Conservation (phyloP, 2,329 filamentous ascomycete genomes). For the Ophiocordyceps camponoti-saundersi region DNA sequence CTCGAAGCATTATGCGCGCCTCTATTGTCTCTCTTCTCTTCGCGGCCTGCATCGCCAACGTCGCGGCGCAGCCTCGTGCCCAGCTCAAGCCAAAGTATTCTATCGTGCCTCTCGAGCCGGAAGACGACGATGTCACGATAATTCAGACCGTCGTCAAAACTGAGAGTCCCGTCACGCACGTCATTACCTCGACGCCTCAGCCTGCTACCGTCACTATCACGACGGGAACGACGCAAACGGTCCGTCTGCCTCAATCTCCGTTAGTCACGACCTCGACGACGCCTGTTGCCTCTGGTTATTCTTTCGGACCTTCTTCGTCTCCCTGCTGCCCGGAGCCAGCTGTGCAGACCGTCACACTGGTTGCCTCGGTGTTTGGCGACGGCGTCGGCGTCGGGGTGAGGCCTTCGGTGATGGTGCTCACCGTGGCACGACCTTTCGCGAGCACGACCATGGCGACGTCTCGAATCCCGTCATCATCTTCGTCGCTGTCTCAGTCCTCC, state of each 20-base stretch:
- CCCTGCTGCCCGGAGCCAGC: neutral
- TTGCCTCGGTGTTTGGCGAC: neutral
- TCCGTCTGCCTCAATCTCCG: neutral
- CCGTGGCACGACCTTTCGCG: neutral
- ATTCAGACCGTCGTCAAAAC: conserved; percentile 16
- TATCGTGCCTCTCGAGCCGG: conserved; percentile 21
- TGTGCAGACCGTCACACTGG: neutral
- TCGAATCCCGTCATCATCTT: neutral
- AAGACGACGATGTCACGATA: conserved; percentile 14
- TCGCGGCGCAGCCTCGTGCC: conserved; percentile 8
- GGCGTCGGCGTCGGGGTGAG: neutral
- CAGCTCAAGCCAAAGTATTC: conserved; percentile 13
- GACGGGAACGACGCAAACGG: neutral
- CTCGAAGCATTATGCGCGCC: neutral
- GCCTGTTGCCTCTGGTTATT: neutral
- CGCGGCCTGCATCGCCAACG: conserved; percentile 13
- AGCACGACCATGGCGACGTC: conserved; percentile 1
- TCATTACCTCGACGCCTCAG: conserved; percentile 10
- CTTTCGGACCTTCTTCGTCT: neutral
- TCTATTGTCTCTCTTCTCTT: conserved; percentile 5
- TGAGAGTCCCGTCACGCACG: conserved; percentile 10
- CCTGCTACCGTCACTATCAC: conserved; percentile 12
- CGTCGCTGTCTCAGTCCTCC: conserved; percentile 3
- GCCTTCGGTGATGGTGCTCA: neutral
- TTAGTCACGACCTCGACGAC: neutral